Evolutionary conservation across 75 land plant genomes (phyloP), one percentile per base, ranked within the genome.

Genomic region (Pseudotsuga menziesii): DNA sequence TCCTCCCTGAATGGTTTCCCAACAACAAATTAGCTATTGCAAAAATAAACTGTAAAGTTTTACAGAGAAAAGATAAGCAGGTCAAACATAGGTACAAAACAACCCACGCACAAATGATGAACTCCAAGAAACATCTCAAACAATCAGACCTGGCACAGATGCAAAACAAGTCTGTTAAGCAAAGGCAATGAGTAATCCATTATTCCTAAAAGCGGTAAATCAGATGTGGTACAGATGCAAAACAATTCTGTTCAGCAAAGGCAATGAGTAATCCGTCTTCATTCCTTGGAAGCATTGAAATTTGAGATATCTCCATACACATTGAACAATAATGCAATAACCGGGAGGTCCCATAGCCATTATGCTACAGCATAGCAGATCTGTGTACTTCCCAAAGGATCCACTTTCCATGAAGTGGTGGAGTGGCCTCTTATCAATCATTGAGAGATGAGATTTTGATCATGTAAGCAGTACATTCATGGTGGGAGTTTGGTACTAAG

Each of bases 1-100:
- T 60, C 83, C 84, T 22, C 54, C 74, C 84, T 84, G 73, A 52
- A 25, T 23, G 61, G 22, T 52, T 41, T 72, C 23, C 12, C 56
- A 74, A 39, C 58, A 25, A 29, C 72, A 69, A 69, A 69, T 69
- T 41, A 36, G 23, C 41, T 41, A 41, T 69, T 29, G 23, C 8
- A 69, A 41, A 69, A 41, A 8, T 64, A 20, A 15, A 69, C 52
- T 41, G 44, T 41, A 3, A 41, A 69, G 20, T 69, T 36, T 41
- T 25, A 69, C n/a, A 22, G 25, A 15, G n/a, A 64, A 36, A 35
- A 64, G 29, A 35, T 64, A 17, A 64, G 35, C 19, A 15, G 69
- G 9, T 32, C 35, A 17, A 64, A 20, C 20, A 64, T 64, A 29
- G 20, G 20, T 64, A 35, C 39, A 29, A 64, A 64, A 64, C 69